Percentiles rank a stretch among this genome's conserved stretches.
Evolutionary conservation across 2,329 filamentous ascomycete species (phyloP).

Genomic region (Arthrocladium fulminans): DNA sequence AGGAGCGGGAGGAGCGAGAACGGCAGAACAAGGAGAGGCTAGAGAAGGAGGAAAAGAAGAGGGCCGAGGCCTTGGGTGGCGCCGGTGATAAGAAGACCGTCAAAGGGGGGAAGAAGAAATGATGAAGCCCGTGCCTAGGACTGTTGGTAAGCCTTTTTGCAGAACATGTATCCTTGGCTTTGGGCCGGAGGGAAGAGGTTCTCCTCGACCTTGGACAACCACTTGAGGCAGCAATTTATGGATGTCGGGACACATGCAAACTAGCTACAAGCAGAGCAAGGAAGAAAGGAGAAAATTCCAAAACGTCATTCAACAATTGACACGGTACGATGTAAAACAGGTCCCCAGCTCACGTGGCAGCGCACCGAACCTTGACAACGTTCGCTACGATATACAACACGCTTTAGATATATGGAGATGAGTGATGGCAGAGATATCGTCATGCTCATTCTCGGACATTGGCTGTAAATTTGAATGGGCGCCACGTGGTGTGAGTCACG

Average conservation of each 20-base stretch:
- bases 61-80: conserved; percentile 28
- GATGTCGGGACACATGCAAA: neutral
- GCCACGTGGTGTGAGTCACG: no score
- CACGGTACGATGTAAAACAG: no score
- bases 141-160: neutral
- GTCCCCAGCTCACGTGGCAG: no score
- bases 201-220: neutral
- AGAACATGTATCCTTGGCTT: neutral
- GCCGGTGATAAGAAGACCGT: conserved; percentile 23
- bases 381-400: no score
- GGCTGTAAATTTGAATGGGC: no score
- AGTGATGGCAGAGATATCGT: no score
- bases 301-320: no score
- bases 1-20: conserved; percentile 37
- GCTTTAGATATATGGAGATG: no score
- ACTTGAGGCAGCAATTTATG: neutral
- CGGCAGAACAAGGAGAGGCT: conserved; percentile 28
- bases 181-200: neutral
- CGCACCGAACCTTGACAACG: no score
- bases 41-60: conserved; percentile 33
- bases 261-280: neutral
- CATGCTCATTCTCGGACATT: no score
- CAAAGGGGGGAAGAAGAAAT: conserved; percentile 22
- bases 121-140: neutral
- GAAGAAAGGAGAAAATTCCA: no score